Conservation (phyloP, 208 protist genomes). For the Naegleria gruberi region DNA sequence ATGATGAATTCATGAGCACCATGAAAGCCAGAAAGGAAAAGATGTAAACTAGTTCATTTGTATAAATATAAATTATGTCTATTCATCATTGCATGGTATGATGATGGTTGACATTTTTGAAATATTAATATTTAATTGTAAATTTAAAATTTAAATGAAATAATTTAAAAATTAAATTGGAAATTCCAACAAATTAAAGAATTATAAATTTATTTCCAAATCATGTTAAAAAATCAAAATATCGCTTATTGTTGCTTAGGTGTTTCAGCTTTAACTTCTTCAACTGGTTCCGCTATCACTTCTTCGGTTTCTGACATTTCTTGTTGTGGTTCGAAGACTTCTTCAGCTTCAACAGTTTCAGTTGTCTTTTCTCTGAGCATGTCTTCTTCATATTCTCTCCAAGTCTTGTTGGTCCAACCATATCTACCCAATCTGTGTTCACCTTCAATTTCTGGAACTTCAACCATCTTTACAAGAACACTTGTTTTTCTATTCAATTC, state of each 20-base stretch:
- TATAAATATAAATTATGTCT: too few species aligned
- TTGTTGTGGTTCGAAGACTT: neutral
- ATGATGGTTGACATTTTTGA: too few species aligned
- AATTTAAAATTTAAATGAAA: too few species aligned
- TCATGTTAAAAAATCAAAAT: too few species aligned
- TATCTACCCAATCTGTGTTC: constrained; percentile 6
- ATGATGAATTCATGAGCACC: neutral
- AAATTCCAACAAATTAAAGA: too few species aligned
- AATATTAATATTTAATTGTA: too few species aligned
- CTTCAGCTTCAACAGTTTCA: neutral
- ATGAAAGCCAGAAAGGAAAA: neutral
- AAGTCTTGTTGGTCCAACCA: constrained; percentile 17
- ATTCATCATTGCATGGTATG: too few species aligned
- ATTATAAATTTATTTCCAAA: too few species aligned
- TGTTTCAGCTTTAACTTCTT: neutral
- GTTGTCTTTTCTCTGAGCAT: neutral
- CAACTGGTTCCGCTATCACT: neutral
- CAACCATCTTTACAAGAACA: neutral
- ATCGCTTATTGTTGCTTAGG: too few species aligned
- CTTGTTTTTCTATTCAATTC: neutral
- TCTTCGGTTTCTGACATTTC: neutral
- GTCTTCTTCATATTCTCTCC: neutral
- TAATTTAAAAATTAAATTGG: too few species aligned
- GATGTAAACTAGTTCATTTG: too few species aligned
- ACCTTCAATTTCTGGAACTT: constrained; percentile 2